These are phyloP conservation scores for Xylaria scruposa DNA, from an alignment of 495 filamentous ascomycete species.

Conservation along the genomic window DNA sequence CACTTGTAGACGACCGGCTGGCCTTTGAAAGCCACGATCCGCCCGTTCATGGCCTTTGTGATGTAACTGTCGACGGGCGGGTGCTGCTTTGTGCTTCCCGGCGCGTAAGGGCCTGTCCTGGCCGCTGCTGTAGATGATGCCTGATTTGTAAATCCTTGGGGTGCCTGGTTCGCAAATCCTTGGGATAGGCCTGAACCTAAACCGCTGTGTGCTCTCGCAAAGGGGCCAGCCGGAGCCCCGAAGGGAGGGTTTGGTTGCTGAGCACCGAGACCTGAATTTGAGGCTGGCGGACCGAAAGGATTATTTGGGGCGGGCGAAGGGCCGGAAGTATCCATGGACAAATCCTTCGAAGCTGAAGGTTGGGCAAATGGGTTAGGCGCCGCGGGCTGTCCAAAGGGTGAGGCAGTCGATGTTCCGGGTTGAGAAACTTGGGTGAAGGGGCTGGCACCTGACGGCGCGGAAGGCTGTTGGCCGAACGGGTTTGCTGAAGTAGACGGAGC, in stretches of 20 bases:
- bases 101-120: slow-evolving; percentile 46
- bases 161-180: neutral
- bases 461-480: slow-evolving; percentile 33
- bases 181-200: slow-evolving; percentile 8
- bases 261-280: neutral
- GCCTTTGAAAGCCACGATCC: slow-evolving; percentile 49
- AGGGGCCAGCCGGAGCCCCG: neutral
- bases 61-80: slow-evolving; percentile 49
- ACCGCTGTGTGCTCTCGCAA: neutral
- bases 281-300: slow-evolving; percentile 33
- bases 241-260: slow-evolving; percentile 4
- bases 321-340: slow-evolving; percentile 37
- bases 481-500: slow-evolving; percentile 28
- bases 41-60: slow-evolving; percentile 37
- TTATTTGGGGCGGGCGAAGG: slow-evolving; percentile 28
- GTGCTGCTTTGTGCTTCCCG: slow-evolving; percentile 50
- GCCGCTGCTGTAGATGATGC: slow-evolving; percentile 1
- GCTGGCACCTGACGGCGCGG: slow-evolving; percentile 25
- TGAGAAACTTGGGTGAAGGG: slow-evolving; percentile 32
- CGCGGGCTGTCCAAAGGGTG: slow-evolving; percentile 46
- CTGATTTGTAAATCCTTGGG: slow-evolving; percentile 9
- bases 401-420: slow-evolving; percentile 33
- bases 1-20: slow-evolving; percentile 49
- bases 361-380: slow-evolving; percentile 37
- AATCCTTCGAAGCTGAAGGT: slow-evolving; percentile 23